A percentile compares a stretch with the other conserved stretches of the same genome.
phyloP scores from a whole-genome alignment of 345 rosid species.

The Populus euphratica region DNA sequence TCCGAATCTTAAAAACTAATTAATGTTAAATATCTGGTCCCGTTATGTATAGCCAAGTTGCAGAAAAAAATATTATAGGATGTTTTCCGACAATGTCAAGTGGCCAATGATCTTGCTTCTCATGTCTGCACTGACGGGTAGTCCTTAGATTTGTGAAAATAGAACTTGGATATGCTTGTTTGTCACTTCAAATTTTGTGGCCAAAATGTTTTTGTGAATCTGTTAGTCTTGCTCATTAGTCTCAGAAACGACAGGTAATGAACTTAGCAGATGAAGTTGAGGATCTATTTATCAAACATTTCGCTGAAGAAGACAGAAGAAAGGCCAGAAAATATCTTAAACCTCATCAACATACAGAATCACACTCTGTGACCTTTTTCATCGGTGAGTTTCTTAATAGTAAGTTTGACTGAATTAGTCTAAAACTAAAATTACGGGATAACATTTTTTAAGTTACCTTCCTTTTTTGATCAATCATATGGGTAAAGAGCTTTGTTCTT shows the following conservation, averaged over 20 bases:
- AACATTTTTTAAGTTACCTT: background rate
- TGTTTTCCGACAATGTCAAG: conserved; percentile 39
- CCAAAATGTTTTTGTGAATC: conserved; percentile 7
- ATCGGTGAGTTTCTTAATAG: conserved; percentile 53
- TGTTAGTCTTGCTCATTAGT: conserved; percentile 24
- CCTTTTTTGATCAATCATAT: conserved; percentile 11
- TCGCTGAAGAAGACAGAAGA: conserved; percentile 76
- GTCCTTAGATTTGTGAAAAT: background rate
- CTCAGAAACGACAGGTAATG: conserved; percentile 64
- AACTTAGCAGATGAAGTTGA: conserved; percentile 86
- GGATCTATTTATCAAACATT: conserved; percentile 73
- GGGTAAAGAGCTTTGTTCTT: conserved; percentile 25
- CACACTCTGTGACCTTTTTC: conserved; percentile 85
- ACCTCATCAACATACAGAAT: conserved; percentile 76
- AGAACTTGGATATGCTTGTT: conserved; percentile 35
- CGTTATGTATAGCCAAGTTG: background rate
- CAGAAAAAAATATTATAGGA: conserved; percentile 10
- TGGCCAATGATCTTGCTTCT: conserved; percentile 29
- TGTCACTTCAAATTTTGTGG: background rate
- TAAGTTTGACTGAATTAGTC: background rate
- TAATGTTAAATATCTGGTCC: conserved; percentile 3
- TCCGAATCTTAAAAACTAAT: background rate
- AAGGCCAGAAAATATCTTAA: conserved; percentile 88
- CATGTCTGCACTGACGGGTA: conserved; percentile 14
- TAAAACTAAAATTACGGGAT: background rate